Base-by-base conservation (phyloP, 208 protist species). In the Endotrypanum monterogeii region DNA sequence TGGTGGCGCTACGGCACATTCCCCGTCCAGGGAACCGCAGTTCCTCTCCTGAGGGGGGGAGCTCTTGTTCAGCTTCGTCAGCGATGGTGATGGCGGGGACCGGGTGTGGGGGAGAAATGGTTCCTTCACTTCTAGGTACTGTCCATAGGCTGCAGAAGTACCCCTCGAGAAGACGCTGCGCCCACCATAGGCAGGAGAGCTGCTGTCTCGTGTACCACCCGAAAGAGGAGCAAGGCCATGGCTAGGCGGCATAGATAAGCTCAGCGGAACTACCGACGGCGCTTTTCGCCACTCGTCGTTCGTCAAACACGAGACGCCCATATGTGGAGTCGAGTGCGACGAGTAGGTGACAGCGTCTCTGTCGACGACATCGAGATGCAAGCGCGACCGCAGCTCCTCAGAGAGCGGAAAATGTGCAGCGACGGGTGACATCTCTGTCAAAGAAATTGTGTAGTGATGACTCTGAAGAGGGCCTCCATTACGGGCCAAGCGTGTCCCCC, bases 361-460 rank as follows among this genome's bases (percentile, higher is more conserved):
- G 25, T 83, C 79, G 12, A 78, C 55, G 3, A 74, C 28, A 28
- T 74, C 75, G 37, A 86, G 82, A 8, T 71, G 77, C 20, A 86
- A 63, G 0, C 48, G 62, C 1, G 76, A 44, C 41, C 82, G 82
- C 51, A 86, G 52, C n/a, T 82, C 71, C 0, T 57, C 50, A 1
- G 82, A 86, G 0, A 86, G 74, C 7, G 78, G 82, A 30, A 54
- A 41, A 37, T 74, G 48, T 11, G 78, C 82, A 2, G 82, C 77
- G 1, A 78, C 65, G 2, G 82, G 82, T 5, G 50, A 71, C 23
- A 83, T 56, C 14, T 73, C 65, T 2, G 44, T 28, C 48, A 84
- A 41, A 25, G 32, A 56, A 35, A 79, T 25, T 2, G 51, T 37
- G 61, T 74, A 79, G 39, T 70, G 50, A 61, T 74, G 68, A 18